Evolutionary conservation across 768 basidiomycete species (phyloP).

Genomic region (Rhizopogon rudus): DNA sequence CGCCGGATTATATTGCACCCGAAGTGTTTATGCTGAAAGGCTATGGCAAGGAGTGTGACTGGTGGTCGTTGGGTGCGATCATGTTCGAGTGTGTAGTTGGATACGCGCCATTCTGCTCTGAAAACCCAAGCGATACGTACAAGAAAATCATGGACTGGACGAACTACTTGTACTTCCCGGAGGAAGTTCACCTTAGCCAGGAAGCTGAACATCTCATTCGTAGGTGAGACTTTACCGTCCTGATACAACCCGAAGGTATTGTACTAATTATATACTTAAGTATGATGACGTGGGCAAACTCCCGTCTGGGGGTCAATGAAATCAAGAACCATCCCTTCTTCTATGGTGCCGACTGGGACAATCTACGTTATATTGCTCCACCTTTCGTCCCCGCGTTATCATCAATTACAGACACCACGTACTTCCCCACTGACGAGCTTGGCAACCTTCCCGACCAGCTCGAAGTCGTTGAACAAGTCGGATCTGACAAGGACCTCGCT

Average conservation of each 20-base stretch:
- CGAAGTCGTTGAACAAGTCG: conserved; percentile 55
- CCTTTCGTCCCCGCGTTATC: conserved; percentile 93
- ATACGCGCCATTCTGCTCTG: conserved; percentile 96
- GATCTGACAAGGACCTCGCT: conserved; percentile 64
- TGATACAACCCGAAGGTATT: not conserved
- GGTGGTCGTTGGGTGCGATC: conserved; percentile 99
- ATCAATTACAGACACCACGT: conserved; percentile 90
- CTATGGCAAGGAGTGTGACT: conserved; percentile 98
- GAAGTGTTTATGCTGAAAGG: conserved; percentile 97
- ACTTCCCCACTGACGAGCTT: conserved; percentile 95
- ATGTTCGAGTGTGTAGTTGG: conserved; percentile 99
- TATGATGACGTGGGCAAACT: conserved; percentile 81
- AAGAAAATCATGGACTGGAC: conserved; percentile 98
- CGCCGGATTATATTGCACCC: conserved; percentile 75
- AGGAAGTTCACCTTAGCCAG: conserved; percentile 88
- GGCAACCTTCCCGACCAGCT: conserved; percentile 61
- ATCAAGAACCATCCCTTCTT: conserved; percentile 95
- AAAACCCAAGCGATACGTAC: conserved; percentile 96
- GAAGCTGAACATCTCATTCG: conserved; percentile 91
- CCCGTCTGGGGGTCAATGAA: conserved; percentile 74
- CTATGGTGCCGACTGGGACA: conserved; percentile 91
- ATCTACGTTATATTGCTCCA: conserved; percentile 88
- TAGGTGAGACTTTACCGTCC: conserved; percentile 42
- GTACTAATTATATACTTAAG: conserved; percentile 31
- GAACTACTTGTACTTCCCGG: conserved; percentile 87